These are phyloP conservation scores for Russula sp. DNA, from an alignment of 768 basidiomycete species.

Conservation along the genomic window DNA sequence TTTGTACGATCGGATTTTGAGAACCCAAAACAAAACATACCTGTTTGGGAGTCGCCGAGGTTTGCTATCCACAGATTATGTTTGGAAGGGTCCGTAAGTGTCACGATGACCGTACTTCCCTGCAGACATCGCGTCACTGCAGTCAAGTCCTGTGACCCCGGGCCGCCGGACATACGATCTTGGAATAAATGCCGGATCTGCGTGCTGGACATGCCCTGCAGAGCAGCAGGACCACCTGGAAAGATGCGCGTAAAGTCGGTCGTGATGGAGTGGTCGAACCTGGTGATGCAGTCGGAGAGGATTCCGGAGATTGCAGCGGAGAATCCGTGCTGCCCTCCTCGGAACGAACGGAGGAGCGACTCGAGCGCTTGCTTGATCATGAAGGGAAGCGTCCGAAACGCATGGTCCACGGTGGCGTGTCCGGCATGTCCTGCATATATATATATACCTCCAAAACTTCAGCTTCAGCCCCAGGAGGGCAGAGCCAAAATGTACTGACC, in stretches of 20 bases:
- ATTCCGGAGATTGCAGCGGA: conserved; percentile 41
- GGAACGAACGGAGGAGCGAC: conserved; percentile 35
- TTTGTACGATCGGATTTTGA: not conserved
- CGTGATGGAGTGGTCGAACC: conserved; percentile 45
- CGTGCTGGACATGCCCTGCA: conserved; percentile 45
- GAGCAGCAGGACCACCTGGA: conserved; percentile 52
- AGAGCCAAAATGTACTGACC: conserved; percentile 35
- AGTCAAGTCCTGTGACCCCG: conserved; percentile 57
- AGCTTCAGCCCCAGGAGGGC: not conserved
- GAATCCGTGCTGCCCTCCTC: conserved; percentile 26
- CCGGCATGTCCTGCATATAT: conserved; percentile 47
- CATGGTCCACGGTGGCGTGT: conserved; percentile 48
- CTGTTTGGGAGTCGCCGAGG: conserved; percentile 76
- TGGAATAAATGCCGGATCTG: conserved; percentile 61
- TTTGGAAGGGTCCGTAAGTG: conserved; percentile 66
- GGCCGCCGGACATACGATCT: conserved; percentile 45
- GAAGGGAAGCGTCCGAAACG: conserved; percentile 42
- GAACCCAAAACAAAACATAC: conserved; percentile 41
- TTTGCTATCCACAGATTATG: conserved; percentile 77
- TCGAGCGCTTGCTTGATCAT: conserved; percentile 43
- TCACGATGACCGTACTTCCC: conserved; percentile 72
- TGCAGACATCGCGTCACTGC: conserved; percentile 73
- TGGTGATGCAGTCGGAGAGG: conserved; percentile 41
- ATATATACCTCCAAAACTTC: conserved; percentile 12
- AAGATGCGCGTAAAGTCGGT: conserved; percentile 46